A percentile compares a stretch with the other conserved stretches of the same genome.
These are phyloP conservation scores for Aspergillus fischeri DNA, from an alignment of 2,329 filamentous ascomycete species.

Conservation along the genomic window DNA sequence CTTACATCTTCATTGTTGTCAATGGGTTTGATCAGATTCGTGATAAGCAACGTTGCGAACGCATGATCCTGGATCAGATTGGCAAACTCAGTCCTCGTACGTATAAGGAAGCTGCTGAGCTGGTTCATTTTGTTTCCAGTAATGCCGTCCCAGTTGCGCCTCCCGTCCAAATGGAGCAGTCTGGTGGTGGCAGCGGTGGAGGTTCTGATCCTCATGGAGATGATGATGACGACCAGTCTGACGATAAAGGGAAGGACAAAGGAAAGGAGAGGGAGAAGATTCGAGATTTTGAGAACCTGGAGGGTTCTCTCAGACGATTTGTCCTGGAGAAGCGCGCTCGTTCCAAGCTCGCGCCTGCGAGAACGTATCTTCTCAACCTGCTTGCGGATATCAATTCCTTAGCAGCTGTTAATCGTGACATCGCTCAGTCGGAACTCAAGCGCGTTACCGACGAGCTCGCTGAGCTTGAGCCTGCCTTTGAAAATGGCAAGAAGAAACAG, in stretches of 20 bases:
- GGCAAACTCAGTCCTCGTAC: conserved; percentile 83
- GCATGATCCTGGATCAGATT: conserved; percentile 90
- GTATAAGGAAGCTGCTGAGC: conserved; percentile 83
- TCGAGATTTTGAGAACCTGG: conserved; percentile 83
- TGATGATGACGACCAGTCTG: conserved; percentile 53
- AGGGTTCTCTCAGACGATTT: conserved; percentile 83
- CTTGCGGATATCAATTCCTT: conserved; percentile 80
- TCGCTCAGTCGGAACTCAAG: conserved; percentile 79
- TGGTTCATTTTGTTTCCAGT: conserved; percentile 97
- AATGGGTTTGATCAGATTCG: conserved; percentile 94
- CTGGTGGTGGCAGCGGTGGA: conserved; percentile 51
- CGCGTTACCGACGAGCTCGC: conserved; percentile 75
- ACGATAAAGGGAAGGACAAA: conserved; percentile 68
- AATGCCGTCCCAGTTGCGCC: conserved; percentile 80
- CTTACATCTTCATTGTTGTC: conserved; percentile 98
- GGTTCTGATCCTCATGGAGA: conserved; percentile 47
- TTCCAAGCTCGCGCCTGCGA: conserved; percentile 91
- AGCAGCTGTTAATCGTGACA: conserved; percentile 80
- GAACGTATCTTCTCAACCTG: conserved; percentile 92
- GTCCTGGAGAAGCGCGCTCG: conserved; percentile 92
- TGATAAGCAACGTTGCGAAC: conserved; percentile 85
- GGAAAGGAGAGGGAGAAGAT: conserved; percentile 86
- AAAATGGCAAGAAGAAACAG: conserved; percentile 76
- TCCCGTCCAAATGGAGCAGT: conserved; percentile 48
- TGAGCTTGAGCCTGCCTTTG: conserved; percentile 78